A percentile compares a stretch with the other conserved stretches of the same genome.
These are phyloP conservation scores for Aspergillus clavatus DNA, from an alignment of 2,329 filamentous ascomycete species.

Conservation along the genomic window DNA sequence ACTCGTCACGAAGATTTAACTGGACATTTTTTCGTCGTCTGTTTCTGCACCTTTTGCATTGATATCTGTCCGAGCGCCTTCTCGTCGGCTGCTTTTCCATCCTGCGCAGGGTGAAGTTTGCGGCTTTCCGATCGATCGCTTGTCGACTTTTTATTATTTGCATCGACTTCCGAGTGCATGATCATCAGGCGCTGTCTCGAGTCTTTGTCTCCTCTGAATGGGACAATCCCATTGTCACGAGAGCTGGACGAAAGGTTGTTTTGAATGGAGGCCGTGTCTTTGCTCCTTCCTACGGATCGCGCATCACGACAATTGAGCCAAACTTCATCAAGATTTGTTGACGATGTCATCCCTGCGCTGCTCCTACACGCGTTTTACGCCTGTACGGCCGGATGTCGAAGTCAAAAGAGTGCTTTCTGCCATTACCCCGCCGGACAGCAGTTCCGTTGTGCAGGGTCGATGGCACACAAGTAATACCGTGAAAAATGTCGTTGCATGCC, in stretches of 20 bases:
- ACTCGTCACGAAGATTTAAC: not conserved
- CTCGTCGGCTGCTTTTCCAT: not conserved
- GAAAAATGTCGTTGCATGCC: no score
- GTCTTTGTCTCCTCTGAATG: not conserved
- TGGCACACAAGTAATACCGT: not conserved
- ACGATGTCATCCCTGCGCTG: not conserved
- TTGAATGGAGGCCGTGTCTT: not conserved
- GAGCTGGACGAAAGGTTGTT: not conserved
- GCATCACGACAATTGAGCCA: not conserved
- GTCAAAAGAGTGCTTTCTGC: not conserved
- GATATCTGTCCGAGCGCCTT: not conserved
- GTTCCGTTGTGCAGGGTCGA: not conserved
- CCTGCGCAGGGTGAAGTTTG: not conserved
- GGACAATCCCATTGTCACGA: not conserved
- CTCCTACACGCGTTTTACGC: not conserved
- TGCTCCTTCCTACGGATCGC: not conserved
- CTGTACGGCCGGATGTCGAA: not conserved
- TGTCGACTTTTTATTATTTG: not conserved
- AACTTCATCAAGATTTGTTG: not conserved
- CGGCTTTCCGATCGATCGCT: not conserved
- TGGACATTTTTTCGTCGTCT: not conserved
- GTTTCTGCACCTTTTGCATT: not conserved
- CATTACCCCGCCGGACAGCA: not conserved
- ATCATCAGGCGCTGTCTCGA: not conserved
- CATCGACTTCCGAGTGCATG: not conserved